Evolutionary conservation across 1,139 yeast genomes (phyloP), one percentile per base, ranked within the genome.

Genomic region (Magnusiomyces ingens): DNA sequence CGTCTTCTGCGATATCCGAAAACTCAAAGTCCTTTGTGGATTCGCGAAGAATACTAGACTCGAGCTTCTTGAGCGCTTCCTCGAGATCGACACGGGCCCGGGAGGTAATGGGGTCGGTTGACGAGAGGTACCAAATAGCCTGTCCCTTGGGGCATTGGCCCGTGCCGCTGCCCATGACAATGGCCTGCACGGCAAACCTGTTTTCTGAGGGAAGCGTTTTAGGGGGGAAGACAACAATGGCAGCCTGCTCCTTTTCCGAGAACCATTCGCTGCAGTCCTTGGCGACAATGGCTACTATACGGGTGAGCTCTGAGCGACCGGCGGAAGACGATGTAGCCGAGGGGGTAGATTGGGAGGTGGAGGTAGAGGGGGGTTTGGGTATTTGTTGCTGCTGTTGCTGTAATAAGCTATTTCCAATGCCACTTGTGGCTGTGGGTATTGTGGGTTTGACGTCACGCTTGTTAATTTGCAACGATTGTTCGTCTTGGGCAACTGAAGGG

Each of bases 161-260:
- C 1, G 93, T 76, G 11, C 88, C 93, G n/a, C 90, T 82, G 50
- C 95, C 95, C 74, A 88, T 82, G 45, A 93, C 86, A 44, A 91
- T 73, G 3, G 85, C 94, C 69, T 91, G 97, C 35, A 93, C 94
- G 4, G 94, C 87, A 58, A 74, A 76, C 53, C 72, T 72, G 66
- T 91, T 91, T 54, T 77, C 71, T 0, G 87, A 77, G 17, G 84
- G 77, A 54, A 91, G 75, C 0, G 96, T 82, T 21, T 79, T 79
- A 21, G 96, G 94, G n/a, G 99, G 98, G 75, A 93, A 93, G 1
- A 90, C 95, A 17, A 91, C 95, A 46, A 90, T 77, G 0, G 96
- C 88, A 1, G 91, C 85, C 46, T 82, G 78, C 71, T 91, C 98
- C 52, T 82, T 83, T 50, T 85, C 90, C 10, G 83, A 79, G 74